A percentile compares a stretch with the other conserved stretches of the same genome.
phyloP scores from a whole-genome alignment of 2,329 filamentous ascomycete species.

The Trichoderma sp. region DNA sequence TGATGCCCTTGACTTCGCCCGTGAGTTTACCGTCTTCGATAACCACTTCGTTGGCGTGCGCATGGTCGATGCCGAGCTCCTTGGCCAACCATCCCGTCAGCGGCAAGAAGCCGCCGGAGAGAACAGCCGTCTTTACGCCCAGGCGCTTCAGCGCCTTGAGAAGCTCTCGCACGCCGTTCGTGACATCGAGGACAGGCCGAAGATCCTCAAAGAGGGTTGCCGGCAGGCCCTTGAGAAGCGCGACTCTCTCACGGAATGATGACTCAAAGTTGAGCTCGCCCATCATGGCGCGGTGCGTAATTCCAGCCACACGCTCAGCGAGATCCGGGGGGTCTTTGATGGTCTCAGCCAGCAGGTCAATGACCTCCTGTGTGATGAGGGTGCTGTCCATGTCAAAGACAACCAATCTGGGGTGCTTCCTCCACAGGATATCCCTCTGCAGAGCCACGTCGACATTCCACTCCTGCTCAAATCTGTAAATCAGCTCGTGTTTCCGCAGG shows the following conservation, averaged over 20 bases:
- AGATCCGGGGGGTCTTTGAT: constrained; percentile 68
- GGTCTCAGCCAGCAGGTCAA: constrained; percentile 86
- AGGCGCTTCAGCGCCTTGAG: constrained; percentile 71
- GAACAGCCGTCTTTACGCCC: constrained; percentile 83
- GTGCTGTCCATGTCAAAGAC: constrained; percentile 99
- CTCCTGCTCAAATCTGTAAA: constrained; percentile 81
- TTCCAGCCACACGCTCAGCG: constrained; percentile 78
- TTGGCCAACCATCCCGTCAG: constrained; percentile 82
- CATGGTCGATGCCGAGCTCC: constrained; percentile 81
- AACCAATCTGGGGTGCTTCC: constrained; percentile 78
- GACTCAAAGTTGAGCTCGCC: constrained; percentile 90
- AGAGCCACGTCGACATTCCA: constrained; percentile 86
- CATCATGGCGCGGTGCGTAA: constrained; percentile 92
- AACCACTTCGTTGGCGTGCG: constrained; percentile 80
- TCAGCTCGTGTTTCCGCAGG: constrained; percentile 74
- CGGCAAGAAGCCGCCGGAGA: constrained; percentile 90
- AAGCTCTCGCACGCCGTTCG: constrained; percentile 74
- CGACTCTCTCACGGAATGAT: constrained; percentile 77
- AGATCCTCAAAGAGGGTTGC: constrained; percentile 76
- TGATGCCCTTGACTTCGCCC: constrained; percentile 67
- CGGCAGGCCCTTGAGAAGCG: constrained; percentile 76
- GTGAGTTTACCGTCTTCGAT: constrained; percentile 60
- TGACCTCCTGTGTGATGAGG: constrained; percentile 94
- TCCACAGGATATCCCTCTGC: constrained; percentile 70
- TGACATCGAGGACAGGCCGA: constrained; percentile 72